These are phyloP conservation scores for Tephrocybe sp. DNA, from an alignment of 768 basidiomycete species.

Conservation along the genomic window DNA sequence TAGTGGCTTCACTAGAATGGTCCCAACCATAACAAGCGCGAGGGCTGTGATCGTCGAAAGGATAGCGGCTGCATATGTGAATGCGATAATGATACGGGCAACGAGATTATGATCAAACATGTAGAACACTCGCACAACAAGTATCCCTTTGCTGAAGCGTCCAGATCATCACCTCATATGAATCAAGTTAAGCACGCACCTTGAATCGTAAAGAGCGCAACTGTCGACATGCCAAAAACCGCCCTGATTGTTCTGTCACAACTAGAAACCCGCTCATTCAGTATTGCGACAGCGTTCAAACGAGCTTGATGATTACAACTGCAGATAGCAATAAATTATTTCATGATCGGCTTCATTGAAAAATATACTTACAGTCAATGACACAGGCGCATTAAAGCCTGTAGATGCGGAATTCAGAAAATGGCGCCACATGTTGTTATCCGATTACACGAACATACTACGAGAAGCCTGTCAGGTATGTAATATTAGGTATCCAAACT, in stretches of 20 bases:
- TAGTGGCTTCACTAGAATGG: slow-evolving; percentile 5
- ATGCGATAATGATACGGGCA: slow-evolving; percentile 8
- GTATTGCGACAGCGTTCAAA: background rate
- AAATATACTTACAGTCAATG: slow-evolving; percentile 4
- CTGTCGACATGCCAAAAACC: slow-evolving; percentile 11
- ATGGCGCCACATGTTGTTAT: no score
- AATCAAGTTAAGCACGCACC: background rate
- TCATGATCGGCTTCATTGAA: background rate
- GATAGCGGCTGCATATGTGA: slow-evolving; percentile 10
- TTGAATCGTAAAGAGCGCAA: slow-evolving; percentile 18
- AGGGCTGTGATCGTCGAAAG: slow-evolving; percentile 7
- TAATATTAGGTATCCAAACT: background rate
- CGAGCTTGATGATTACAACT: slow-evolving; percentile 1
- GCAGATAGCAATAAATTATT: background rate
- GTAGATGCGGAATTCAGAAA: no score
- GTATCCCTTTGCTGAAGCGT: slow-evolving; percentile 12
- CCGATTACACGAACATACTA: slow-evolving; percentile 9
- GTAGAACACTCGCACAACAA: slow-evolving; percentile 15
- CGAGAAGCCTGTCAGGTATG: background rate
- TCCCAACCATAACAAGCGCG: slow-evolving; percentile 1
- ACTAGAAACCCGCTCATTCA: background rate
- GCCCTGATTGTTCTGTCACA: slow-evolving; percentile 14
- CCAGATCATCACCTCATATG: background rate
- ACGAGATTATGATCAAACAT: slow-evolving; percentile 14
- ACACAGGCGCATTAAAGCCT: slow-evolving; percentile 13